Evolutionary conservation across 2,329 filamentous ascomycete genomes (phyloP).

Genomic region (Penicillium crustosum): DNA sequence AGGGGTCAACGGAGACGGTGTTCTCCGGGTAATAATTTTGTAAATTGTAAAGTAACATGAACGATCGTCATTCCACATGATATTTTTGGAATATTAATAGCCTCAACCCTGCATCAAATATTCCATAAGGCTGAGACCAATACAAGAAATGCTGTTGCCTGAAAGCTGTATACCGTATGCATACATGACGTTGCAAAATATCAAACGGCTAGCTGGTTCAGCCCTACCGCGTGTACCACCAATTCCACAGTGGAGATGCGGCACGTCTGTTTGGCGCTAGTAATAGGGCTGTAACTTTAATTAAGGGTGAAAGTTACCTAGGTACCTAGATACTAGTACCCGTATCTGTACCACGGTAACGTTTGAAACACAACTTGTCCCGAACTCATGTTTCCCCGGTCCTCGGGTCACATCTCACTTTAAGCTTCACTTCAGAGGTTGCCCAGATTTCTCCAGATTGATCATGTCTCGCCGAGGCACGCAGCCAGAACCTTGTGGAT

Average conservation of each 20-base stretch:
- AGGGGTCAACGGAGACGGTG: conserved; percentile 1
- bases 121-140: not conserved
- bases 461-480: not conserved
- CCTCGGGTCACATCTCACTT: conserved; percentile 3
- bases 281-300: conserved; percentile 10
- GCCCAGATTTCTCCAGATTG: not conserved
- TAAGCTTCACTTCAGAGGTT: not conserved
- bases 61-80: not conserved
- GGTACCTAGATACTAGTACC: not conserved
- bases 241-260: not conserved
- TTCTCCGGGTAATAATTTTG: not conserved
- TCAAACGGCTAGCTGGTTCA: conserved; percentile 3
- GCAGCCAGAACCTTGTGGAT: not conserved
- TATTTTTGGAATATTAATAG: not conserved
- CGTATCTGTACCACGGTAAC: not conserved
- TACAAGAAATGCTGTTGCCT: conserved; percentile 9
- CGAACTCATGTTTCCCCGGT: not conserved
- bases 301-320: conserved; percentile 1
- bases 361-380: not conserved
- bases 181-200: not conserved
- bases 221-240: conserved; percentile 1
- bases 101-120: not conserved
- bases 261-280: conserved; percentile 2
- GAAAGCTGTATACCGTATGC: not conserved
- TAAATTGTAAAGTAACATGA: not conserved